Evolutionary conservation across 192 early-diverging fungal species (phyloP).

Genomic region (Coemansia brasiliensis): DNA sequence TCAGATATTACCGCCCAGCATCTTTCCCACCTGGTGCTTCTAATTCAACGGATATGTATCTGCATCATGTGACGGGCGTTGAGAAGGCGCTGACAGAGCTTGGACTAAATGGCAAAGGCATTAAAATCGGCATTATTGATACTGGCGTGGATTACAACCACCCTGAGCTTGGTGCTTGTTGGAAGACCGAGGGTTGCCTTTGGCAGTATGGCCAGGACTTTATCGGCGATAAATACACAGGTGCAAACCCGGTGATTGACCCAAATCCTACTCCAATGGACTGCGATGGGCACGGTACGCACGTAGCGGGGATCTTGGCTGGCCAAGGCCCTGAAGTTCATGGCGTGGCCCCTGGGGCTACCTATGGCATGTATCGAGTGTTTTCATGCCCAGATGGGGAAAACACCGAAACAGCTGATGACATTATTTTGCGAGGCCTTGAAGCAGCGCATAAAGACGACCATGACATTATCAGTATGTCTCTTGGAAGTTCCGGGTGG

Average conservation of each 20-base stretch:
- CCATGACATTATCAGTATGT: slow-evolving; percentile 65
- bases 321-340: slow-evolving; percentile 48
- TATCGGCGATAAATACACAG: slow-evolving; percentile 60
- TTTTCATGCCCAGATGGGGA: slow-evolving; percentile 58
- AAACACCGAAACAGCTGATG: slow-evolving; percentile 30
- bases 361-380: slow-evolving; percentile 65
- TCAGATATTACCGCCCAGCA: slow-evolving; percentile 11
- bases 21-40: neutral
- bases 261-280: slow-evolving; percentile 58
- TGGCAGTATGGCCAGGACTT: slow-evolving; percentile 66
- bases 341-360: slow-evolving; percentile 67
- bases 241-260: slow-evolving; percentile 38
- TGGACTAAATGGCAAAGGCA: slow-evolving; percentile 60
- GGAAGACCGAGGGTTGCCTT: slow-evolving; percentile 57
- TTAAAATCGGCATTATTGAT: slow-evolving; percentile 70
- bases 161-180: slow-evolving; percentile 66
- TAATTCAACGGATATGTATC: neutral
- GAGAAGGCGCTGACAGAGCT: slow-evolving; percentile 46
- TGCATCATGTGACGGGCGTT: slow-evolving; percentile 59
- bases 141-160: slow-evolving; percentile 69
- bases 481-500: slow-evolving; percentile 64
- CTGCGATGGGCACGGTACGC: slow-evolving; percentile 70
- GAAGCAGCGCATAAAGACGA: slow-evolving; percentile 52
- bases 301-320: slow-evolving; percentile 65
- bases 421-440: slow-evolving; percentile 63